Base-by-base conservation (phyloP, 73 alveolate genomes). In the Symbiodinium natans region DNA sequence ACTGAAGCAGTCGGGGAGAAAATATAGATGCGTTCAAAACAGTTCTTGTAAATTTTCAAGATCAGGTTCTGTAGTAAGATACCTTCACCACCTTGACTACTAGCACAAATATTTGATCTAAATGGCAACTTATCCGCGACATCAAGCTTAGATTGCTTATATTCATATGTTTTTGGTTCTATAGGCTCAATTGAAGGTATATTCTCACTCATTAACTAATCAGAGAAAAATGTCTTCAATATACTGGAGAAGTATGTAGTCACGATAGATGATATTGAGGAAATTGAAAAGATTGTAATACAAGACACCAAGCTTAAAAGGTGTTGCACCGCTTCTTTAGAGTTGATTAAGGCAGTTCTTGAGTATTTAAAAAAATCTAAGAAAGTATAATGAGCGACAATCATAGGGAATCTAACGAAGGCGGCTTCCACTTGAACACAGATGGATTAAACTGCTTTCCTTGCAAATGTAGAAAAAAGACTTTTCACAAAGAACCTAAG, bases 41-140 rank as follows among this genome's bases (percentile, higher is more conserved):
- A 85, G 56, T 21, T 42, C 6, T 2, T 43, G 36, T 48, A 85
- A 31, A 85, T 85, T 4, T 85, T 85, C 93, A 85, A 85, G 7
- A 46, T 33, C n/a, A 85, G 82, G 40, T 85, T 85, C 63, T 43
- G 93, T 2, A 85, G 56, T 23, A 85, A 41, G 39, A 85, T 85
- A 46, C 93, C 93, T 36, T 85, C 46, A 3, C 77, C 77, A n/a
- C 92, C 92, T 42, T 83, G 92, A 8, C 75, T 41, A 27, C 74
- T 63, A 41, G 74, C 46, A 2, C 41, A 56, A 83, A 83, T 42
- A 39, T 40, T 83, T 21, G 43, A 10, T 40, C 93, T 84, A 46
- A 84, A 84, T 2, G 93, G 93, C 52, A 84, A 54, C 59, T 84
- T 84, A 34, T 84, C 93, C 33, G 93, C 93, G 13, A 42, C 80